Conservation (phyloP, 306 rosid genomes). For the Cucurbita maxima region DNA sequence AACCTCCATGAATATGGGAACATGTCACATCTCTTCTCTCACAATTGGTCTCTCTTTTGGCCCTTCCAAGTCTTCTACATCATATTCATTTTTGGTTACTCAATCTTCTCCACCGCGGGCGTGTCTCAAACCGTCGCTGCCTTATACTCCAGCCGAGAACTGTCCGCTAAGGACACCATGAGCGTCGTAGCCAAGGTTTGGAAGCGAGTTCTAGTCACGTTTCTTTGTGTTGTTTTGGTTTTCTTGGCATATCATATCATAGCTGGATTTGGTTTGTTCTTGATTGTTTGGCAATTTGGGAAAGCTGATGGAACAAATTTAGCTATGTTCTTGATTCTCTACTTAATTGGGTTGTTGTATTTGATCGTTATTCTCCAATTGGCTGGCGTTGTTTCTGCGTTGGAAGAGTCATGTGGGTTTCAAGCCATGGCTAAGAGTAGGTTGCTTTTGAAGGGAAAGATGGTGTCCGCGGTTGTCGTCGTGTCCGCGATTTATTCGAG, state of each 20-base stretch:
- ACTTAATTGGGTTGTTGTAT: constrained; percentile 28
- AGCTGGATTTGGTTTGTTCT: constrained; percentile 33
- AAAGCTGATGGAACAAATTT: too few relatives aligned
- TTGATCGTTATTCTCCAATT: constrained; percentile 44
- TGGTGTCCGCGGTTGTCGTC: constrained; percentile 14
- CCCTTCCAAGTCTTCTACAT: neutral
- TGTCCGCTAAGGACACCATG: constrained; percentile 1
- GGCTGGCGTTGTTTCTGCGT: constrained; percentile 47
- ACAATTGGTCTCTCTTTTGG: neutral
- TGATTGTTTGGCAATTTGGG: constrained; percentile 5
- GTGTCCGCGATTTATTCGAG: neutral
- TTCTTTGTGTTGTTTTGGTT: constrained; percentile 1
- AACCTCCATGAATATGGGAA: neutral
- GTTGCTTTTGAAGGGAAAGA: constrained; percentile 42
- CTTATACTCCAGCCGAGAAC: constrained; percentile 4
- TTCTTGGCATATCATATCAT: constrained; percentile 10
- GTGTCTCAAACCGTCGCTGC: constrained; percentile 13
- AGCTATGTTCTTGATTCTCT: neutral
- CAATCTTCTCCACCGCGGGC: constrained; percentile 16
- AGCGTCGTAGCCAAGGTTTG: constrained; percentile 5
- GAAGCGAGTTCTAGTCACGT: constrained; percentile 17
- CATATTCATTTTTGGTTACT: neutral
- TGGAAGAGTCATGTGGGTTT: constrained; percentile 49
- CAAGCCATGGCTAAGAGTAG: constrained; percentile 50
- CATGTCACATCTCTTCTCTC: neutral